Evolutionary conservation across 2,329 filamentous ascomycete species (phyloP).

Genomic region (Colletotrichum higginsianum): DNA sequence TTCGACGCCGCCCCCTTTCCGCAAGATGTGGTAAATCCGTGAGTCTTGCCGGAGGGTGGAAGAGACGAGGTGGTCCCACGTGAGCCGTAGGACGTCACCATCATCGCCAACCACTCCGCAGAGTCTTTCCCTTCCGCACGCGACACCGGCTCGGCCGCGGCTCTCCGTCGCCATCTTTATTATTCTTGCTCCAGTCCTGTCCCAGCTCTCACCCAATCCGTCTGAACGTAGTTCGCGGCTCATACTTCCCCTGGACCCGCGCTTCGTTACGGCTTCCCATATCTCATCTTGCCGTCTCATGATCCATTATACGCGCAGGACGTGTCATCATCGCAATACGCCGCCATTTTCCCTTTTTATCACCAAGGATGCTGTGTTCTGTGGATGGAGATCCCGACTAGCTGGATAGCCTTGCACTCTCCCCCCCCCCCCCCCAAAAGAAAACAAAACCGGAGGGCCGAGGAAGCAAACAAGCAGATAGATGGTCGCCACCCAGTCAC

Average conservation of each 20-base stretch:
- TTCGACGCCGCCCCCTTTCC: neutral
- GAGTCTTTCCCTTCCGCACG: neutral
- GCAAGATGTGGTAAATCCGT: neutral
- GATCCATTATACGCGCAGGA: neutral
- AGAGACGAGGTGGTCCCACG: neutral
- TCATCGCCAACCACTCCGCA: neutral
- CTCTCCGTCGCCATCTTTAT: neutral
- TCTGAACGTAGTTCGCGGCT: neutral
- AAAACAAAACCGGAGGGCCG: neutral
- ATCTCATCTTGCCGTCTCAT: neutral
- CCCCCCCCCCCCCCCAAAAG: neutral
- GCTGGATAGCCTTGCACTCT: neutral
- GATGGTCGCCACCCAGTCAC: neutral
- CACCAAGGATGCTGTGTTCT: neutral
- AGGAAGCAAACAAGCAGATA: neutral
- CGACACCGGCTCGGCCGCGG: neutral
- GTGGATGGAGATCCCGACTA: neutral
- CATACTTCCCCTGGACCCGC: conserved; percentile 2
- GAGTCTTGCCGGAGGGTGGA: neutral
- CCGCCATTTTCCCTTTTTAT: neutral
- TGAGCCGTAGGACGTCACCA: neutral
- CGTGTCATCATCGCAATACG: neutral
- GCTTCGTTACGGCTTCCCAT: neutral
- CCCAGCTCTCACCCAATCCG: neutral
- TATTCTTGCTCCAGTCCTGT: neutral